Evolutionary conservation across 495 filamentous ascomycete genomes (phyloP), one percentile per base, ranked within the genome.

Genomic region (Margaritispora aquatica): DNA sequence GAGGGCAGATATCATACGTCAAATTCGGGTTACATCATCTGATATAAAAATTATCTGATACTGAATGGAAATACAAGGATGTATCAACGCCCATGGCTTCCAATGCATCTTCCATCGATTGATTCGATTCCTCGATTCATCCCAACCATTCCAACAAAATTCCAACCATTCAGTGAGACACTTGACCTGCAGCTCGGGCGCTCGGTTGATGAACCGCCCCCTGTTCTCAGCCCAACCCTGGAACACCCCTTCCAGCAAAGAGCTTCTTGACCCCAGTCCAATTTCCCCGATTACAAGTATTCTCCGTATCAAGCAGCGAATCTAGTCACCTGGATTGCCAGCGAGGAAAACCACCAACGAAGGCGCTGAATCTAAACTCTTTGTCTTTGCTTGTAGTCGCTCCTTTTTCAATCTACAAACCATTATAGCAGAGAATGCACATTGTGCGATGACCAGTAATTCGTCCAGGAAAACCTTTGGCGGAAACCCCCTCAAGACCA

Each of bases 361-460:
- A 34, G 29, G 29, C 17, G 10, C n/a, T n/a, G n/a, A n/a, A n/a
- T 8, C 38, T 44, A n/a, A 7, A 3, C 19, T 44, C 38, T 8
- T n/a, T n/a, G 38, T 44, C 38, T 5, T 44, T 44, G 38, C 38
- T n/a, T 17, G 38, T 17, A 44, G 38, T 44, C 38, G 38, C 19
- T 44, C 38, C 3, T 44, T 44, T 17, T 15, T 17, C 17, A 9
- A n/a, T 44, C 11, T 44, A 10, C 38, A 9, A n/a, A 44, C 19
- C 7, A 10, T 2, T 15, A 17, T 29, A 26, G 50, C 19, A 29
- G 51, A 55, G 13, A 17, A 57, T 60, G 51, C 49, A 10, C 27
- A 24, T 52, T 48, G 57, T 63, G 63, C 58, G 51, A 66, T 66
- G 63, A 66, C 63, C 21, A 65, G 63, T 53, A 56, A 23, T 24